Evolutionary conservation across 2,329 filamentous ascomycete genomes (phyloP), one percentile per base, ranked within the genome.

Genomic region (Hypoxylon rubiginosum): DNA sequence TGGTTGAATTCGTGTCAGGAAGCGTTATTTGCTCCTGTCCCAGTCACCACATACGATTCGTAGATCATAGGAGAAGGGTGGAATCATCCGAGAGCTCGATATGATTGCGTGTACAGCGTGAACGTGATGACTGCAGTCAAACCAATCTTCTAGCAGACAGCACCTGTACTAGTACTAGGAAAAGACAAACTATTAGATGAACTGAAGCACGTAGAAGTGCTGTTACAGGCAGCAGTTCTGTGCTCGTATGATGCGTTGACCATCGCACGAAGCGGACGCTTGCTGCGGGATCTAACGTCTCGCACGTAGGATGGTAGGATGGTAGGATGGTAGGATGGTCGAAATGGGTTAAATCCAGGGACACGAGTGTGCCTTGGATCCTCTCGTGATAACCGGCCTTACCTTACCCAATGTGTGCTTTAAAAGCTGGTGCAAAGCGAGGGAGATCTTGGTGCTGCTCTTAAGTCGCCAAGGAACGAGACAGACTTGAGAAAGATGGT

Each of bases 21-120:
- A 65, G 67, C 62, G 64, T 65, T 69, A 63, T 63, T 66, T 66
- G 43, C 59, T 55, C 58, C 34, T 49, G 15, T 60, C 46, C 45
- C 13, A 39, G 51, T 52, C 26, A 34, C 50, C 24, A 41, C 13
- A 30, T 21, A 57, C 6, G 26, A 51, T 53, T 26, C 15, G n/a
- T 17, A 28, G 28, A 50, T 49, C 34, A 49, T 34, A 24, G 34
- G 41, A 28, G 41, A 51, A 54, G 24, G 30, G 30, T 48, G 56
- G 36, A 41, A 32, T 59, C 41, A 26, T 32, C 36, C 28, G 34
- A 39, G 9, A 17, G 52, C 36, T 55, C 19, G 24, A 45, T n/a
- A 26, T 43, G 48, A 30, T 24, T 32, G 28, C 24, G 48, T 17
- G 48, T 49, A 49, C 32, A 32, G 32, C 49, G 60, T 39, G 28